Base-by-base conservation (phyloP, 768 basidiomycete genomes). In the Trametes cubensis region DNA sequence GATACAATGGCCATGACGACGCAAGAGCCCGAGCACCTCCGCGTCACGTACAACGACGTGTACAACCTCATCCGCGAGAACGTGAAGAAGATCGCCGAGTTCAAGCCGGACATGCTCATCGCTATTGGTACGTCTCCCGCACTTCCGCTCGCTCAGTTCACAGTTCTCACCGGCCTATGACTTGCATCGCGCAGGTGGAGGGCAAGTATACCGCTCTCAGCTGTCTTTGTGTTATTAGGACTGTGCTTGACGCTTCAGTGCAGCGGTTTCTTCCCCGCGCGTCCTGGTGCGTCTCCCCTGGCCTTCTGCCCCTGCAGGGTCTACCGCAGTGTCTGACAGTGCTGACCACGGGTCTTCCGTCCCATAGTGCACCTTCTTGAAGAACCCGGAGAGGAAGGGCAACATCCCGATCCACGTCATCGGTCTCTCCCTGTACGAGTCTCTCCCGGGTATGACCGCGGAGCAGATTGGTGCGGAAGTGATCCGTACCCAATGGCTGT, bases 401-500 rank as follows among this genome's bases (percentile, higher is more conserved):
- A 88, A 91, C 59, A 86, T 98, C 54, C 91, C 93, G 49, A 97
- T 98, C 66, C 92, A 95, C 74, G 96, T 96, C 5, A 98, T 99
- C 66, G 95, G 97, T 2, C 84, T 99, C 34, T 95, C 94, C 6
- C 81, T 99, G 3, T 99, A 99, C 69, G 97, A 99, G 73, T 85
- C 90, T 26, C 80, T 98, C 18, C 87, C 87, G 6, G 92, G 88
- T 18, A 83, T 85, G 4, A 85, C 85, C 1, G 85, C 75, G 28
- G 86, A 94, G 67, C 84, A 88, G 72, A 82, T 94, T 53, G 92
- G 92, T 51, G 82, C 78, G 61, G 88, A 97, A 73, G 93, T 99
- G 65, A 80, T 97, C 68, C 84, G 95, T 57, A 99, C 95, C 17
- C 97, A 99, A 75, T 99, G 97, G 97, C 79, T 98, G 90, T 92